A percentile compares a stretch with the other conserved stretches of the same genome.
phyloP scores from a whole-genome alignment of 768 basidiomycete genomes.

The Gautieria morchelliformis region DNA sequence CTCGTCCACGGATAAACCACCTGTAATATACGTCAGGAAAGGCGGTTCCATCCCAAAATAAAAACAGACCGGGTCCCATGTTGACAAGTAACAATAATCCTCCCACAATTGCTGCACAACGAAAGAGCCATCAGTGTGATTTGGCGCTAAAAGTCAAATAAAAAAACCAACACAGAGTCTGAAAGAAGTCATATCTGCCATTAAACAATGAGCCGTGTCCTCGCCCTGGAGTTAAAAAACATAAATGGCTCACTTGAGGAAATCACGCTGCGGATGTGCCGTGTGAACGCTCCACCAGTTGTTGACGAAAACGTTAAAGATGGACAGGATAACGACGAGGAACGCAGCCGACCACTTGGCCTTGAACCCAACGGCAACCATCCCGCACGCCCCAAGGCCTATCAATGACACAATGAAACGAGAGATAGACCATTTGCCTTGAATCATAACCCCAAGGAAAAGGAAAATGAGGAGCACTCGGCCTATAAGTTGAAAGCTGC shows the following conservation, averaged over 20 bases:
- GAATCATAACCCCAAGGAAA: constrained; percentile 94
- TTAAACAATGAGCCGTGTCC: constrained; percentile 15
- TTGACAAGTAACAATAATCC: constrained; percentile 96
- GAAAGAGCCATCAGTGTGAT: neutral
- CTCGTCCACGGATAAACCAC: constrained; percentile 95
- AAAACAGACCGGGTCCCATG: constrained; percentile 79
- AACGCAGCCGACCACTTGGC: constrained; percentile 98
- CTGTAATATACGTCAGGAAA: constrained; percentile 25
- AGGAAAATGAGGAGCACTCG: constrained; percentile 97
- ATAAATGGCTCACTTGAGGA: constrained; percentile 73
- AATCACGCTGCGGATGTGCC: constrained; percentile 91
- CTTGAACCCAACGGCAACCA: constrained; percentile 98
- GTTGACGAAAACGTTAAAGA: constrained; percentile 98
- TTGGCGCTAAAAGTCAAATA: neutral
- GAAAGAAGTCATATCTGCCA: constrained; percentile 94
- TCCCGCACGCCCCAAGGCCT: constrained; percentile 84
- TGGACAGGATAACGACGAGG: constrained; percentile 81
- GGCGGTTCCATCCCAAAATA: constrained; percentile 3
- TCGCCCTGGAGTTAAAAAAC: neutral
- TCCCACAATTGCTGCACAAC: constrained; percentile 73
- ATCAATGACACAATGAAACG: constrained; percentile 83
- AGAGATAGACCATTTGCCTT: constrained; percentile 82
- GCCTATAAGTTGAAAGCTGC: constrained; percentile 92
- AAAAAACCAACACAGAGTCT: constrained; percentile 60
- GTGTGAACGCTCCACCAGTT: constrained; percentile 96